Conservation (phyloP, 1,139 yeast genomes). For the Candida sp. region DNA sequence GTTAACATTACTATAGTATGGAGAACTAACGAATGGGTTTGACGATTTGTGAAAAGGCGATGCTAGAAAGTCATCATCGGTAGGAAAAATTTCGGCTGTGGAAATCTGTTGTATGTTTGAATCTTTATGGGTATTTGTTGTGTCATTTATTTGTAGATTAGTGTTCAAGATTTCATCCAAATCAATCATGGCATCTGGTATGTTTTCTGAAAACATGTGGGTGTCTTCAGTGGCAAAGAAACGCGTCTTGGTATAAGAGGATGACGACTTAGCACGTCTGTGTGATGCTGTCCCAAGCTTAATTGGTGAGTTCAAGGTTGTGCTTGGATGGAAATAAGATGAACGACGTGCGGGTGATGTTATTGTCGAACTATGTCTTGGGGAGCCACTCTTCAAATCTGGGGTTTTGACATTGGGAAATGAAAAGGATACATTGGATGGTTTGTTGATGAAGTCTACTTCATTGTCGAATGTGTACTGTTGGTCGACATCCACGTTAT, state of each 20-base stretch:
- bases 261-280: conserved; percentile 2
- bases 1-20: conserved; percentile 20
- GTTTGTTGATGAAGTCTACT: conserved; percentile 29
- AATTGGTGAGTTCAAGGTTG: conserved; percentile 34
- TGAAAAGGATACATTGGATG: conserved; percentile 19
- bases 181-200: conserved; percentile 64
- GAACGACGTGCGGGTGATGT: conserved; percentile 6
- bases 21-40: conserved; percentile 20
- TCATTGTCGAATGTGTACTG: conserved; percentile 31
- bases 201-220: conserved; percentile 27
- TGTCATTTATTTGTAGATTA: conserved; percentile 27
- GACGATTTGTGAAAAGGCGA: conserved; percentile 29
- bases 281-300: conserved; percentile 19
- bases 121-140: conserved; percentile 8
- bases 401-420: conserved; percentile 44
- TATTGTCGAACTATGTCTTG: background rate
- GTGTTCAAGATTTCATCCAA: conserved; percentile 55
- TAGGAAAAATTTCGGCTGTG: conserved; percentile 1
- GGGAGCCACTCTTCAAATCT: conserved; percentile 27
- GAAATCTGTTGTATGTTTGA: conserved; percentile 3
- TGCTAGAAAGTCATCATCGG: conserved; percentile 29
- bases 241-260: conserved; percentile 6
- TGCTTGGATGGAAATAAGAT: conserved; percentile 6
- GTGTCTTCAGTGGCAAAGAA: conserved; percentile 36
- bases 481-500: conserved; percentile 17